Evolutionary conservation across 2,329 filamentous ascomycete genomes (phyloP), one percentile per base, ranked within the genome.

Genomic region (Alternaria sp.): DNA sequence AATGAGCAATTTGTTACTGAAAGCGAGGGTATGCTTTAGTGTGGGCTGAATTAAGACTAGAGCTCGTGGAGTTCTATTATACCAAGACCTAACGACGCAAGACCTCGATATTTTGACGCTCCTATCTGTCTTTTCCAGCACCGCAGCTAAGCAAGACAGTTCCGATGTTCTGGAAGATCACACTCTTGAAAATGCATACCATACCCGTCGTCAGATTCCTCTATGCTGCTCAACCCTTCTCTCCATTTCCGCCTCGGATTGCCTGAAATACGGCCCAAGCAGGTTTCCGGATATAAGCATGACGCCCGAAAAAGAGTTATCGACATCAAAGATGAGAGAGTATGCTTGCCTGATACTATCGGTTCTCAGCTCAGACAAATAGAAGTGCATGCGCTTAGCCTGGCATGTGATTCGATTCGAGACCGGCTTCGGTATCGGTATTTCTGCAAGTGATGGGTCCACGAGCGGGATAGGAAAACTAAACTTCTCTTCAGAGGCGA

Each of bases 1-100:
- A 6, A 62, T 70, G 6, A 66, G 61, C 8, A 74, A 74, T 46
- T 54, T 76, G 1, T 42, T 77, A 4, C 50, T 75, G 13, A 75
- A 69, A 56, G 73, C 72, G 7, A 72, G 64, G 39, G 73, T 77
- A 0, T 76, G 69, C 54, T 73, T 69, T 55, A 60, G 61, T 7
- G 51, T 65, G 9, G 36, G 41, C 3, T 56, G 14, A 55, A 24
- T 1, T 28, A 17, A 14, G 40, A 17, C 13, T 24, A 3, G 11
- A 39, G 11, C 11, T 11, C 10, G 21, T 24, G 21, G 5, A 23
- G 6, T 29, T 29, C 13, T 10, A 3, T 8, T 5, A 44, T 29
- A 21, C 10, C 31, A 9, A 14, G 14, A 34, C 31, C 14, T 14
- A 13, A 14, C 31, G 31, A 34, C 14, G 11, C 13, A 34, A 34